Evolutionary conservation across 257 asterid species (phyloP), one percentile per base, ranked within the genome.

Genomic region (Solanum commersonii): DNA sequence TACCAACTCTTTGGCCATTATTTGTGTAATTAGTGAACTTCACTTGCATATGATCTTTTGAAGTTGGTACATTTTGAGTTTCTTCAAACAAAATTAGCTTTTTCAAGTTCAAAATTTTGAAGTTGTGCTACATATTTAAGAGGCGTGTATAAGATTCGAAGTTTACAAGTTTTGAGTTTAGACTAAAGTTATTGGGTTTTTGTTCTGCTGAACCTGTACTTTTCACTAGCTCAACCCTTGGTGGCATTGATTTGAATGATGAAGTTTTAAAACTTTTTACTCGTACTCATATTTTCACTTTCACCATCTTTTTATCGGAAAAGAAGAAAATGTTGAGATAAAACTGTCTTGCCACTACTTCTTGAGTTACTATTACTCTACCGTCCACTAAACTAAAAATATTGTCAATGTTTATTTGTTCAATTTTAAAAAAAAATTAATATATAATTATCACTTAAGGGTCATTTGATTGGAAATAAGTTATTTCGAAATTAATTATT

Each of bases 381-480:
- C 31, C 7, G 31, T 63, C 29, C 70, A 63, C 29, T 23, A 63
- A 9, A 63, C 15, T 9, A 63, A 8, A 60, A 63, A 23, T 63
- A 23, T 2, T 0, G 15, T 63, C 14, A 0, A 23, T 10, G 13
- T 16, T 15, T 71, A 71, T 8, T 71, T n/a, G 29, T 23, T 23
- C 5, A 67, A 5, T 10, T 42, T 44, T 46, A 11, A 4, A 4
- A 10, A 0, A 63, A 63, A 2, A 10, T 63, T 0, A 23, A 23
- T 4, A 63, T 9, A 63, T 63, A 22, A 63, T 63, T 60, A 63
- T 60, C 4, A 56, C 0, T 18, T 18, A 16, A 56, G 10, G 0
- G 1, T 56, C 63, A 0, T 56, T 18, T 18, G 10, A 52, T 16
- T 18, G 23, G n/a, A 52, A 52, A 52, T 52, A 52, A 5, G 10